Evolutionary conservation across 2,329 filamentous ascomycete genomes (phyloP).

Genomic region (Herpotrichia juniperi): DNA sequence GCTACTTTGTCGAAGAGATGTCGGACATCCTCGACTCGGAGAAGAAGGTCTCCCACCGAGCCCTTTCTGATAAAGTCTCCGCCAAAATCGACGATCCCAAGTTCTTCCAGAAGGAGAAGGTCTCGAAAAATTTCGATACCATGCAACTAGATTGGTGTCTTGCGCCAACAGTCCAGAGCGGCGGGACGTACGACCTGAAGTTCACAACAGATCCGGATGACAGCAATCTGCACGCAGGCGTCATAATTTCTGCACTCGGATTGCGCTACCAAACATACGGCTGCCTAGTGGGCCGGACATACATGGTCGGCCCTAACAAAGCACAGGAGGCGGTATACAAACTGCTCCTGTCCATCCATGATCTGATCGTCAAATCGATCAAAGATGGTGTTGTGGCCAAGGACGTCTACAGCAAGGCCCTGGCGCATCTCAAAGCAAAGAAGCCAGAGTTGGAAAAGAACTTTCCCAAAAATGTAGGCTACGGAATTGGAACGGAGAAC

Average conservation of each 20-base stretch:
- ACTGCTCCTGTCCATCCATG: slow-evolving; percentile 82
- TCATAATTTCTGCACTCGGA: slow-evolving; percentile 91
- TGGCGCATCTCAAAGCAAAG: slow-evolving; percentile 80
- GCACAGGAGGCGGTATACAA: slow-evolving; percentile 95
- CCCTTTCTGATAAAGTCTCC: slow-evolving; percentile 84
- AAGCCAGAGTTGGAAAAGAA: slow-evolving; percentile 96
- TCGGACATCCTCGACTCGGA: slow-evolving; percentile 93
- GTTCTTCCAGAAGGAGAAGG: slow-evolving; percentile 87
- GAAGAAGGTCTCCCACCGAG: slow-evolving; percentile 93
- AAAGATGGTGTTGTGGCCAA: slow-evolving; percentile 85
- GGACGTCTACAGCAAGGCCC: slow-evolving; percentile 89
- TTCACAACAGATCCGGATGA: slow-evolving; percentile 80
- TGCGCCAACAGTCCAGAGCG: slow-evolving; percentile 89
- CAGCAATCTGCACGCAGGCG: slow-evolving; percentile 82
- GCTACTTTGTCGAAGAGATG: slow-evolving; percentile 98
- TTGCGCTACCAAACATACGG: slow-evolving; percentile 96
- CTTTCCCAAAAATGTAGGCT: slow-evolving; percentile 90
- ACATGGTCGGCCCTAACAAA: slow-evolving; percentile 96
- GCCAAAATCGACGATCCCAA: slow-evolving; percentile 91
- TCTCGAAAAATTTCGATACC: slow-evolving; percentile 85
- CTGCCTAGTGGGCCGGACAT: slow-evolving; percentile 89
- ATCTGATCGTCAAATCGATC: slow-evolving; percentile 87
- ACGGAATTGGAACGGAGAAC: slow-evolving; percentile 90
- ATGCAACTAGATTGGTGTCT: slow-evolving; percentile 93
- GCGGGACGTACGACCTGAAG: slow-evolving; percentile 91